Evolutionary conservation across 1,139 yeast species (phyloP), one percentile per base, ranked within the genome.

Genomic region (Schwanniomyces etchellsii): DNA sequence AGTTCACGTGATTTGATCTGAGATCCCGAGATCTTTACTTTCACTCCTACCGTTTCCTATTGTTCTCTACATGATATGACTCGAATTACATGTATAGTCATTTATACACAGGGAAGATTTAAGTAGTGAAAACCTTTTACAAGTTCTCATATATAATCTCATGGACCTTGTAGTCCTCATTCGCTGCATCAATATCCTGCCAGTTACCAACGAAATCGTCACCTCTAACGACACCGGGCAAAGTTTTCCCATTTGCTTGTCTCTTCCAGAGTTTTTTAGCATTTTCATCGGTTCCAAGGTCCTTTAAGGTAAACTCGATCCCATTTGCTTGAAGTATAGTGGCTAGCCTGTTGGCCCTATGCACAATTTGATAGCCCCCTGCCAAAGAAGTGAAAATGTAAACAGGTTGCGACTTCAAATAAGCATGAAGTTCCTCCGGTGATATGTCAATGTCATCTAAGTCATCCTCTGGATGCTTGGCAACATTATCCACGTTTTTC

Each of bases 211-310:
- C 81, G 38, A 80, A 74, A 44, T 86, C 95, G 43, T 80, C 86
- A n/a, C 94, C 96, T 47, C 96, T 72, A 16, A 89, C 88, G 14
- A 91, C 73, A n/a, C 93, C 97, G 2, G 98, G 98, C 34, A 88
- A 70, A 2, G 74, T 60, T 46, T 82, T 77, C 4, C 95, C 95
- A 28, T 68, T 67, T 12, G 86, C 70, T 41, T 79, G 74, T 51
- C 93, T 72, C 48, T 78, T 80, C 96, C 97, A 89, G 20, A 85
- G 71, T 44, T 79, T 74, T 51, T 84, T 78, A 12, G 96, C 96
- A 35, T 77, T 81, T 30, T 80, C 88, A 49, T 88, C 94, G 0
- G 95, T 83, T 3, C 96, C 95, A 34, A 89, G 63, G 51, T 89
- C 98, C 33, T 82, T 74, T 46, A 77, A 73, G 20, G 74, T 70